phyloP scores from a whole-genome alignment of 768 basidiomycete genomes.

The Myochromella boudieri region DNA sequence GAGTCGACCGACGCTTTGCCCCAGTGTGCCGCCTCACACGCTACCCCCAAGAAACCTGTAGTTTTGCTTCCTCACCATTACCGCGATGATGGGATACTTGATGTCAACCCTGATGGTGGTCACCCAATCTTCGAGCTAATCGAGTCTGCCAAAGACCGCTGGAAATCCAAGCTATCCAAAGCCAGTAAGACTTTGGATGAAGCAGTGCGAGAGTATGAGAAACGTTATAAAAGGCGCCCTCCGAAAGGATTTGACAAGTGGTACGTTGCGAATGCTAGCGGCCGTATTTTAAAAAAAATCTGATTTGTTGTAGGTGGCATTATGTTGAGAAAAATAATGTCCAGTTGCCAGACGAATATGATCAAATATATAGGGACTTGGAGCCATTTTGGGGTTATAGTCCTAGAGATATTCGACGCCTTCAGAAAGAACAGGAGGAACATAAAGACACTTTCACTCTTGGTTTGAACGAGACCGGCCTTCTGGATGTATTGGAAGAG shows the following conservation, averaged over 20 bases:
- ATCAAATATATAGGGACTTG: constrained; percentile 44
- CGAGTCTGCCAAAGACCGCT: constrained; percentile 64
- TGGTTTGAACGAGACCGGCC: constrained; percentile 24
- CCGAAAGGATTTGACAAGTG: constrained; percentile 88
- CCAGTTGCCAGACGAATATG: constrained; percentile 54
- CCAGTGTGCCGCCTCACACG: constrained; percentile 1
- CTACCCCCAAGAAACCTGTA: constrained; percentile 1
- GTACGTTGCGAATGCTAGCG: constrained; percentile 43
- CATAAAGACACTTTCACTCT: constrained; percentile 34
- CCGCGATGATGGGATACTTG: constrained; percentile 39
- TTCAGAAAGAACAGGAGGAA: constrained; percentile 28
- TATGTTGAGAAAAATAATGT: constrained; percentile 45
- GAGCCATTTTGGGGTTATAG: constrained; percentile 43
- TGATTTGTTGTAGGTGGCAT: constrained; percentile 35
- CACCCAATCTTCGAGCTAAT: constrained; percentile 85
- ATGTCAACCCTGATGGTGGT: constrained; percentile 36
- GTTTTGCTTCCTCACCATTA: constrained; percentile 30
- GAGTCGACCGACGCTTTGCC: background rate
- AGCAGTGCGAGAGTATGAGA: constrained; percentile 75
- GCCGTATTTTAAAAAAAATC: background rate
- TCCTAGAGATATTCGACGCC: constrained; percentile 28
- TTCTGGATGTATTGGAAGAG: constrained; percentile 12
- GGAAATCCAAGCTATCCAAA: constrained; percentile 52
- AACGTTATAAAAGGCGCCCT: constrained; percentile 74
- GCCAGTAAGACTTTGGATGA: constrained; percentile 76